A percentile compares a stretch with the other conserved stretches of the same genome.
Conservation (phyloP, 495 filamentous ascomycete genomes). For the Penicillium alfredii region DNA sequence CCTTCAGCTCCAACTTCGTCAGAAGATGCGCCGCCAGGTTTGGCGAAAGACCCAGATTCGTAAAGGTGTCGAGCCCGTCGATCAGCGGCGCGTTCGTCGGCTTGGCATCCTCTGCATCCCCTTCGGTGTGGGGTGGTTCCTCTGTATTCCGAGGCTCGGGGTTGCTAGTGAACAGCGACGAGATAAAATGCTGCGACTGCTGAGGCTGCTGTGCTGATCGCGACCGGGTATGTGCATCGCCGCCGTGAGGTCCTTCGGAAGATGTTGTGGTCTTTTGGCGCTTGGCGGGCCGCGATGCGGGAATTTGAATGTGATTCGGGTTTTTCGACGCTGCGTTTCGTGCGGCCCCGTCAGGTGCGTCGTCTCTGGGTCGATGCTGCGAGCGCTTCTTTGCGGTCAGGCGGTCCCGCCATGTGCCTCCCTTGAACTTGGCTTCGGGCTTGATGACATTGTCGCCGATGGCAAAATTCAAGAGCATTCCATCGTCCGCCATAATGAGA, state of each 20-base stretch:
- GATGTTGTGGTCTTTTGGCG: constrained; percentile 32
- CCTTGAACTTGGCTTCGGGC: constrained; percentile 66
- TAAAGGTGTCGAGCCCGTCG: constrained; percentile 77
- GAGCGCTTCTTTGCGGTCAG: constrained; percentile 70
- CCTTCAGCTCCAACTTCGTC: constrained; percentile 79
- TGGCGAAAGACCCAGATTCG: constrained; percentile 68
- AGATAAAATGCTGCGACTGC: constrained; percentile 58
- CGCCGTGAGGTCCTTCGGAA: constrained; percentile 4
- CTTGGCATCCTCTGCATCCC: constrained; percentile 50
- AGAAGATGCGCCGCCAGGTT: constrained; percentile 75
- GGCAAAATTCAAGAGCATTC: constrained; percentile 88
- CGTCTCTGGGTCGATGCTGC: constrained; percentile 41
- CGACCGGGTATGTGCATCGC: constrained; percentile 9
- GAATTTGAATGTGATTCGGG: constrained; percentile 36
- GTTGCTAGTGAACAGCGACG: constrained; percentile 87
- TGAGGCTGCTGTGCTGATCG: constrained; percentile 20
- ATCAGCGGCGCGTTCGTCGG: constrained; percentile 96
- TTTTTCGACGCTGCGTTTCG: constrained; percentile 24
- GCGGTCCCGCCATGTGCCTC: constrained; percentile 87
- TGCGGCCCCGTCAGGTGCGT: constrained; percentile 12
- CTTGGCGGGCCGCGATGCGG: constrained; percentile 31
- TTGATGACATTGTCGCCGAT: constrained; percentile 57
- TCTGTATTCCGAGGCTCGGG: constrained; percentile 57
- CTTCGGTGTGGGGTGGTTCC: constrained; percentile 32
- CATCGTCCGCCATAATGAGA: constrained; percentile 79